Evolutionary conservation across 1,139 yeast genomes (phyloP).

Genomic region (Blastobotrys petasosporus): DNA sequence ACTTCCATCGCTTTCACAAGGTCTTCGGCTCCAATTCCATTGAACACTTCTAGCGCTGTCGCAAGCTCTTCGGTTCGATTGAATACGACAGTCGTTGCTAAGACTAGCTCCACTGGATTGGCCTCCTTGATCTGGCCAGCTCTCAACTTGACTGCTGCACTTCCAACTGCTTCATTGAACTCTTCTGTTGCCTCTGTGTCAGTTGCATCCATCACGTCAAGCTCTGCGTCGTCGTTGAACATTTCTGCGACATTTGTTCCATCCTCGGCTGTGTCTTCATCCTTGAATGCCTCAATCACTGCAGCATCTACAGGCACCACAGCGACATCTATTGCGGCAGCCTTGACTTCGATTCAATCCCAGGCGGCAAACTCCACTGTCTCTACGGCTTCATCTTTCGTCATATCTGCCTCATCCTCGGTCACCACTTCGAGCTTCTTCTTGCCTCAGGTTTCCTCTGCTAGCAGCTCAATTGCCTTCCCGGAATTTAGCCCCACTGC

Average conservation of each 20-base stretch:
- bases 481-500: not conserved
- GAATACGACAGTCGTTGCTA: too few relatives aligned
- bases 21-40: too few relatives aligned
- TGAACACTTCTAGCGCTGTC: too few relatives aligned
- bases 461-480: not conserved
- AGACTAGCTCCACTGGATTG: too few relatives aligned
- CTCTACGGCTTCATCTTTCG: not conserved
- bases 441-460: too few relatives aligned
- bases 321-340: not conserved
- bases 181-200: not conserved
- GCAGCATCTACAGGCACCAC: not conserved
- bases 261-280: not conserved
- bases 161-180: not conserved
- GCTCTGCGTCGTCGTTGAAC: too few relatives aligned
- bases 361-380: not conserved
- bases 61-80: too few relatives aligned
- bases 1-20: too few relatives aligned
- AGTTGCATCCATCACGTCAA: not conserved
- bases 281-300: not conserved
- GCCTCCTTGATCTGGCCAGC: too few relatives aligned
- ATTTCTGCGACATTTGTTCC: not conserved
- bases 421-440: too few relatives aligned
- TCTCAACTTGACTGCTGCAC: too few relatives aligned
- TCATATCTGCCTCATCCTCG: too few relatives aligned
- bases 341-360: not conserved